Evolutionary conservation across 768 basidiomycete genomes (phyloP), one percentile per base, ranked within the genome.

Genomic region (Tulasnella sp.): DNA sequence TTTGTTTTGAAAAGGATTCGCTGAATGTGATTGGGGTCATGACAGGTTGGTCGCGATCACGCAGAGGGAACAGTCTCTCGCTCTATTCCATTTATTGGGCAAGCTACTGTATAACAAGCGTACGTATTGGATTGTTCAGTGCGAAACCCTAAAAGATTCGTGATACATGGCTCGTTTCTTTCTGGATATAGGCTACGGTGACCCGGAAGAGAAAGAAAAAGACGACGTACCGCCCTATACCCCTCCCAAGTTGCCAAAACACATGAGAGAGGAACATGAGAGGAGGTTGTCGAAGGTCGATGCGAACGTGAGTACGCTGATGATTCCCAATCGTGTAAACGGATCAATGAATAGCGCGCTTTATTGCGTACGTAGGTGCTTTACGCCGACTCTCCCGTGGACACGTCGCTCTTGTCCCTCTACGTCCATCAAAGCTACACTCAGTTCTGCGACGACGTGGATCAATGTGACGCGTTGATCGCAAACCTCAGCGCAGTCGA

Each of bases 41-140:
- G 58, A 64, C 77, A 86, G 86, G 6, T 81, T 97, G 78, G 91
- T 94, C 79, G 88, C 90, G 0, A 87, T 95, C 0, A 93, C 94
- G 29, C 84, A 91, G 76, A 85, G 94, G 74, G 97, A 99, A 80
- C 91, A 94, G 80, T 93, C 90, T 77, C 84, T 99, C 19, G 89
- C 89, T 12, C 83, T 99, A 71, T 99, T 99, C 81, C 97, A 98
- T 83, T 83, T 98, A 22, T 85, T 99, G 70, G 97, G 97, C 19
- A 97, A 93, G 84, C 88, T 99, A 0, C 82, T 99, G 69, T 99
- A 97, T 81, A 98, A 97, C 82, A 99, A 99, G 83, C 89, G 97
- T 97, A 29, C 52, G 52, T 54, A 14, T 58, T 12, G n/a, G 75
- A 83, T 0, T 37, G 68, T 54, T 38, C 29, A 58, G 42, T 58